Base-by-base conservation (phyloP, 164 flowering plant species). In the Berberis vulgaris region DNA sequence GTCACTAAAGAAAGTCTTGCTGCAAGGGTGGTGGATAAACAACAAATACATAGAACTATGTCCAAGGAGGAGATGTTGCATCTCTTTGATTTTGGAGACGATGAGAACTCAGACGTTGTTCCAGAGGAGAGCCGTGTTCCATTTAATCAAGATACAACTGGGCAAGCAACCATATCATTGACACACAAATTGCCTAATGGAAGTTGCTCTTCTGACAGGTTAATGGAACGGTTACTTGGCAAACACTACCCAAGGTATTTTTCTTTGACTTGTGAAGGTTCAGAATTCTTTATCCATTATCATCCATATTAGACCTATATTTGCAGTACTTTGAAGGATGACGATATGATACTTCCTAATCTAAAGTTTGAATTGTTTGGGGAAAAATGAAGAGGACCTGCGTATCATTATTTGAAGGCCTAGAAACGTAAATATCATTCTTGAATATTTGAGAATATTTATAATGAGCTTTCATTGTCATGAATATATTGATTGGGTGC, bases 1-100 rank as follows among this genome's bases (percentile, higher is more conserved):
- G 98, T 94, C 62, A 88, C 91, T 40, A 95, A 95, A 80, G 99
- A 91, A 77, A 91, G 99, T 7, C 96, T 95, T 67, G 90, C 99
- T 75, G 99, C 99, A 49, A 85, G 98, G 74, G 99, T 95, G 60
- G 97, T 95, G 49, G 99, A 95, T 82, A 86, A 83, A 76, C 99
- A 95, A 65, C 99, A 95, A 80, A 82, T 95, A 57, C 82, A 84
- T 65, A 76, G 99, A 75, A 89, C 92, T 39, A 95, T 95, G 76
- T 91, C 99, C 39, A 91, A 83, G 74, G 99, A 95, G 74, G 99
- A 91, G 75, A 83, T 91, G 82, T 72, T 86, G 66, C 97, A 91
- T 82, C 86, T 91, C 8, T 91, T 95, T 76, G 97, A 89, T 59
- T 91, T 95, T 75, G 96, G 96, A 40, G 99, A 91, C 69, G 97